A percentile compares a stretch with the other conserved stretches of the same genome.
phyloP scores from a whole-genome alignment of 495 filamentous ascomycete species.

The Xylaria grammica region DNA sequence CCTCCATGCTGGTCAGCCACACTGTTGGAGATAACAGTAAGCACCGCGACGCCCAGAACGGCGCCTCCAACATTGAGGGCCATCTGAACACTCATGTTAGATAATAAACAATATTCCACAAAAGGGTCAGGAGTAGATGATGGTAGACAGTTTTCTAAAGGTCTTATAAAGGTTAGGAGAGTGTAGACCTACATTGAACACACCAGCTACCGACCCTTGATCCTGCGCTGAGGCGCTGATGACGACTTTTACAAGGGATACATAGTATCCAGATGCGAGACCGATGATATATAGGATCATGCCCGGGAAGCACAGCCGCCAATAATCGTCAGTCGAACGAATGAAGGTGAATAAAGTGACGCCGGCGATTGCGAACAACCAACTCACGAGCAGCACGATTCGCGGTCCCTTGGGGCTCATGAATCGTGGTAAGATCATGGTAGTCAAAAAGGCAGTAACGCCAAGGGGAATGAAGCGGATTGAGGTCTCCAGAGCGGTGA shows the following conservation, averaged over 20 bases:
- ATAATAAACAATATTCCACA: too few species aligned
- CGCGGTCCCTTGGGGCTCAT: not conserved
- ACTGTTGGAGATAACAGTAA: not conserved
- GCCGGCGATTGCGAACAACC: not conserved
- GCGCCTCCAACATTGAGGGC: conserved; percentile 10
- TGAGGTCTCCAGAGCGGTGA: not conserved
- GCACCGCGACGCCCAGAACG: conserved; percentile 3
- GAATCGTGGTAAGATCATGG: not conserved
- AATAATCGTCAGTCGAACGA: not conserved
- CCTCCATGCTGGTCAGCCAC: not conserved
- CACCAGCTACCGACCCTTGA: conserved; percentile 3
- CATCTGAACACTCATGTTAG: not conserved
- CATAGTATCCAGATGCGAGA: not conserved
- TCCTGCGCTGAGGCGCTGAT: not conserved
- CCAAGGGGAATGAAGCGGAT: conserved; percentile 1
- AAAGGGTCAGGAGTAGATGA: too few species aligned
- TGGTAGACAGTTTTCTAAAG: too few species aligned
- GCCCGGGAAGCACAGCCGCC: conserved; percentile 4
- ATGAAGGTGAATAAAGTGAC: not conserved
- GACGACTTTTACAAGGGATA: not conserved
- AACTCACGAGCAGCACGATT: not conserved
- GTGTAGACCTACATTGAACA: not conserved
- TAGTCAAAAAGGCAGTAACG: not conserved
- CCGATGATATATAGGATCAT: conserved; percentile 8
- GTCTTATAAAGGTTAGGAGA: too few species aligned